phyloP scores from a whole-genome alignment of 2,329 filamentous ascomycete species.

The Cyphellophora attinorum region DNA sequence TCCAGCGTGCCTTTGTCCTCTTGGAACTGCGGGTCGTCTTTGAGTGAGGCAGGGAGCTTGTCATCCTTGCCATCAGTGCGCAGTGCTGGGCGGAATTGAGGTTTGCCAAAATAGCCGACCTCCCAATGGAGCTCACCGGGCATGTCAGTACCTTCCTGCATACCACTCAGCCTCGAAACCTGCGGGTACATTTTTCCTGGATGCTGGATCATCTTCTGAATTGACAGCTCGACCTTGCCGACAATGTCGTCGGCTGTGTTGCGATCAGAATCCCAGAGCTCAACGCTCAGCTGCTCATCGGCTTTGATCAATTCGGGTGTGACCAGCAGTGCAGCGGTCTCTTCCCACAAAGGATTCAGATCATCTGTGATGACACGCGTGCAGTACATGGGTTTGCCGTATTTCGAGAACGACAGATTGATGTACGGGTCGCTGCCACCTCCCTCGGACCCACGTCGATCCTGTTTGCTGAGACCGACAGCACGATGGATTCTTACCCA shows the following conservation, averaged over 20 bases:
- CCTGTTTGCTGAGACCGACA: constrained; percentile 81
- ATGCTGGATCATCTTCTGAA: constrained; percentile 91
- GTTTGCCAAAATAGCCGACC: constrained; percentile 89
- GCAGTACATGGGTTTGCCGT: constrained; percentile 95
- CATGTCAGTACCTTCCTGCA: constrained; percentile 79
- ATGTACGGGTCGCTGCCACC: constrained; percentile 95
- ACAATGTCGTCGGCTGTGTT: constrained; percentile 90
- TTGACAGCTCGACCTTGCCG: constrained; percentile 84
- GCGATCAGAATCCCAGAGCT: constrained; percentile 92
- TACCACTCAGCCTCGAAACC: constrained; percentile 69
- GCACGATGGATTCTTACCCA: constrained; percentile 90
- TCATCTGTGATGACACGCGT: constrained; percentile 93
- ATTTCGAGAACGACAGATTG: constrained; percentile 89
- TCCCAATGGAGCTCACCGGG: constrained; percentile 93
- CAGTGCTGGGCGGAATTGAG: constrained; percentile 73
- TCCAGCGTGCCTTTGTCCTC: constrained; percentile 77
- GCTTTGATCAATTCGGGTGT: constrained; percentile 86
- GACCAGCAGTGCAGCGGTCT: constrained; percentile 74
- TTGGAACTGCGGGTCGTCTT: constrained; percentile 66
- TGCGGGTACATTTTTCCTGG: constrained; percentile 89
- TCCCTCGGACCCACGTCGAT: constrained; percentile 67
- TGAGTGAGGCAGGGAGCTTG: constrained; percentile 62
- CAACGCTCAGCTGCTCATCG: constrained; percentile 84
- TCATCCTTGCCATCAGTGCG: constrained; percentile 79
- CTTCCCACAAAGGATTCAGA: constrained; percentile 85